Evolutionary conservation across 202 grass and related monocot genomes (phyloP), one percentile per base, ranked within the genome.

Genomic region (Digitaria exilis): DNA sequence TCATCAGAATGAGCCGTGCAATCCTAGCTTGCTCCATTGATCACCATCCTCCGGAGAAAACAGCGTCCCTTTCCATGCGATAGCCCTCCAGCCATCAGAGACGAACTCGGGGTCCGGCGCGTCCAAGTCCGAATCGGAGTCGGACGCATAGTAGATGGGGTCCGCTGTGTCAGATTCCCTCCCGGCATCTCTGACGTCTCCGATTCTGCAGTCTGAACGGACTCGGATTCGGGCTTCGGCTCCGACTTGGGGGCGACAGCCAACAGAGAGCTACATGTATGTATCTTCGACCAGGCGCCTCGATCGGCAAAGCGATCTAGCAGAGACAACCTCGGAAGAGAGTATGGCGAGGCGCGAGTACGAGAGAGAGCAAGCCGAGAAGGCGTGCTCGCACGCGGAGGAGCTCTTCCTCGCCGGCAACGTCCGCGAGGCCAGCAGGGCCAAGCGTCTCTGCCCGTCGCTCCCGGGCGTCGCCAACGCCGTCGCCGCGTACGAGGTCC

Each of bases 341-440:
- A 46, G n/a, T n/a, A 72, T 72, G 69, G 25, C 69, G 71, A 19
- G 6, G 29, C 7, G 11, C 50, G 44, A 34, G 7, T n/a, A 39
- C 37, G 37, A 7, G 9, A 32, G 10, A 6, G 4, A 35, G 50
- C 29, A 39, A 22, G 71, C 71, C 71, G 71, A 75, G 71, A 57
- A 75, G 71, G 80, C 67, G 1, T 32, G 11, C 9, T 21, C 10
- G 82, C 51, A 9, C 18, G 83, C 83, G 63, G 75, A 85, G 57
- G 71, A 84, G 59, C 18, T 32, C 11, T 85, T 85, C 75, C 18
- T 61, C 9, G 29, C 22, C 21, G 45, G 68, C 41, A 32, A 72
- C 30, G 4, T 79, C 30, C 5, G 2, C 21, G 11, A 14, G 9
- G 50, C 65, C 26, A 16, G 67, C 68, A 55, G 39, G 29, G 69